Evolutionary conservation across 306 rosid species (phyloP), one percentile per base, ranked within the genome.

Genomic region (Citrullus mucosospermus): DNA sequence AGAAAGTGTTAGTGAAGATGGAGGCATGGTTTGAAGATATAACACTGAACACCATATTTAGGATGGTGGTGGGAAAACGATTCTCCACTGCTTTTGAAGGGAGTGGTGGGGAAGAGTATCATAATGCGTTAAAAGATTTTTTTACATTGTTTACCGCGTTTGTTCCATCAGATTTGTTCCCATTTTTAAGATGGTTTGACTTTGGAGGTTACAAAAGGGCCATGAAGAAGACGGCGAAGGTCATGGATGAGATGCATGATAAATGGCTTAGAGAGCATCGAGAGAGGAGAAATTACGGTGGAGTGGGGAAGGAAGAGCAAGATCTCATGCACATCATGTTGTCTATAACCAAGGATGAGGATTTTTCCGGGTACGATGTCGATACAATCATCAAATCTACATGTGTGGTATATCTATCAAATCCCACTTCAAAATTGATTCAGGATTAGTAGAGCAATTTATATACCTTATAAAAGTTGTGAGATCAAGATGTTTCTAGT

Each of bases 131-230:
- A 9, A 70, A 72, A 8, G 65, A 80, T 20, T 87, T 91, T 54
- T 83, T 91, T 78, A 84, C 80, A 65, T 67, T 86, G 48, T 87
- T 83, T 11, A 89, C 87, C 2, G 79, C 82, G 5, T 91, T 86
- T 43, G 90, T 87, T 30, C 89, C 88, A 11, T 85, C 90, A 0
- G 91, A 91, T 20, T 91, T 88, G 3, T 56, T 91, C 78, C 89
- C 93, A 2, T 91, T 78, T 77, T 44, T 91, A 50, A 44, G 87
- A n/a, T 89, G 91, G 90, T 62, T 89, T 25, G 93, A 87, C 76
- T 78, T 87, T 68, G 80, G 80, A 76, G 93, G 93, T 6, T 86
- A 86, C 46, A 87, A 88, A 75, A 88, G 10, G 78, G 85, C 89
- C 2, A 88, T 67, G 73, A 67, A 67, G 5, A n/a, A 67, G 15